Conservation (phyloP, 1,284 basidiomycete genomes). For the Volvariella volvacea region DNA sequence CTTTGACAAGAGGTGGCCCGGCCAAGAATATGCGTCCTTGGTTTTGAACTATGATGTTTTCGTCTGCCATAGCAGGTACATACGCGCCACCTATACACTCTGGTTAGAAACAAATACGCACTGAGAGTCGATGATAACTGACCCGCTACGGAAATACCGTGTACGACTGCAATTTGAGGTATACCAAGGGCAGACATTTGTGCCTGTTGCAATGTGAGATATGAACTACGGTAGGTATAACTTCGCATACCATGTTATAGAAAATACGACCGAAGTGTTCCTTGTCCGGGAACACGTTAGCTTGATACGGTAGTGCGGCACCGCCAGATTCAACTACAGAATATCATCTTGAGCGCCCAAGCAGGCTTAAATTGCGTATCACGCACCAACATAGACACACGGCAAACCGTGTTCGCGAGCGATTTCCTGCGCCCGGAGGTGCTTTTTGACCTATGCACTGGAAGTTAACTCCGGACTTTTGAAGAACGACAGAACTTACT, state of each 20-base stretch:
- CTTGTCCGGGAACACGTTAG: conserved; percentile 87
- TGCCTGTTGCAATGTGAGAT: conserved; percentile 40
- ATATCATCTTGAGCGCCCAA: conserved; percentile 3
- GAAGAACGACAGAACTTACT: conserved; percentile 27
- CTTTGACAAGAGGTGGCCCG: conserved; percentile 92
- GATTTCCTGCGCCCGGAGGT: conserved; percentile 89
- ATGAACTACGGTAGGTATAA: conserved; percentile 3
- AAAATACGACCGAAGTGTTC: conserved; percentile 96
- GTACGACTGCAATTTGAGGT: conserved; percentile 89
- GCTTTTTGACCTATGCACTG: conserved; percentile 64
- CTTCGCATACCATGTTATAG: conserved; percentile 80
- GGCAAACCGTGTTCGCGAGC: conserved; percentile 86
- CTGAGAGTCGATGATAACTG: conserved; percentile 10
- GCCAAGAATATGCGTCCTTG: conserved; percentile 96
- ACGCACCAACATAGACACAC: conserved; percentile 84
- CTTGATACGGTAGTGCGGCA: conserved; percentile 88
- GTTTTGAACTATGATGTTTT: conserved; percentile 91
- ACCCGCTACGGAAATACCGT: conserved; percentile 91
- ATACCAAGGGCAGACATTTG: conserved; percentile 89
- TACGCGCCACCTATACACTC: conserved; percentile 69
- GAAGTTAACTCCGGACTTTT: conserved; percentile 34
- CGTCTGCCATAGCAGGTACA: conserved; percentile 95
- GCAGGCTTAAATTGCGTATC: neutral
- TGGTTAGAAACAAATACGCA: neutral
- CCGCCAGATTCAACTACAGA: conserved; percentile 84